Conservation (phyloP, 495 filamentous ascomycete species). For the Amphirosellinia nigrospora region DNA sequence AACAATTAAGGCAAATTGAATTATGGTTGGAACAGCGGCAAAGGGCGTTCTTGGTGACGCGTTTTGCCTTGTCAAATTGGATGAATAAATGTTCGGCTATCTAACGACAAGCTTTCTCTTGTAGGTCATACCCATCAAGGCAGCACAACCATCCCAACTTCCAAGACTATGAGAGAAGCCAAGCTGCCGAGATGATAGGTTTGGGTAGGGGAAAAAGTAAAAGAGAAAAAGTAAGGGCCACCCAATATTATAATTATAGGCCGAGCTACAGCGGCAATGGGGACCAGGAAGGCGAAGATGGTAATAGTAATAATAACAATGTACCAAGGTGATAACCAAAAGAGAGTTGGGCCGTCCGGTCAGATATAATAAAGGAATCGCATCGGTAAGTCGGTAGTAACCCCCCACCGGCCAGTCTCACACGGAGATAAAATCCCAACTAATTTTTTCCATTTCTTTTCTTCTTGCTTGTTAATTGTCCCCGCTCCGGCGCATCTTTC, state of each 20-base stretch:
- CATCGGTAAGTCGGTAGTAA: background rate
- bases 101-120: background rate
- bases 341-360: background rate
- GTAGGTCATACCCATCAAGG: background rate
- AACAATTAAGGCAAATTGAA: background rate
- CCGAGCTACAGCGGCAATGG: background rate
- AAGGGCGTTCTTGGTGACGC: background rate
- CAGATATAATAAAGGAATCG: conserved; percentile 20
- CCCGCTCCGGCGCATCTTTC: conserved; percentile 14
- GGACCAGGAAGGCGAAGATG: background rate
- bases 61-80: background rate
- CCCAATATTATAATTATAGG: background rate
- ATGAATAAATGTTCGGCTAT: background rate
- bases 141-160: background rate
- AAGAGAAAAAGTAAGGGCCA: background rate
- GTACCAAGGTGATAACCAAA: background rate
- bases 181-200: background rate
- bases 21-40: background rate
- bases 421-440: background rate
- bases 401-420: background rate
- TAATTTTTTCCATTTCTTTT: background rate
- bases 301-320: too few relatives aligned
- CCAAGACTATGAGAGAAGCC: background rate
- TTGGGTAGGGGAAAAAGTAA: background rate
- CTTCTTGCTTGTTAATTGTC: background rate